Conservation (phyloP, 2,329 filamentous ascomycete species). For the Sporothrix inflata region DNA sequence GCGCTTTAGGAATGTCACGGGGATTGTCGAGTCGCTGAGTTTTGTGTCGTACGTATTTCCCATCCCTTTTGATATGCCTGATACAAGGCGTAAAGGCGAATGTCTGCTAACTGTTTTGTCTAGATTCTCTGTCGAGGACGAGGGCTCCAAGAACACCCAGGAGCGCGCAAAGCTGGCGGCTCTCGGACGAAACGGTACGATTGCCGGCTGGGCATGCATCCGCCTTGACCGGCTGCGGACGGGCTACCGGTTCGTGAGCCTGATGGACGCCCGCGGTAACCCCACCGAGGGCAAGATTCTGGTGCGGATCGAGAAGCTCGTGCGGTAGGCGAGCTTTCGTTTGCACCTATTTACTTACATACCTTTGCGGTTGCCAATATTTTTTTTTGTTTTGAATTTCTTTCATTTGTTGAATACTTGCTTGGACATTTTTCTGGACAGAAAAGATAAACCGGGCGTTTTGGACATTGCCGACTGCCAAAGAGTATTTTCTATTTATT, state of each 20-base stretch:
- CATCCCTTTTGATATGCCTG: not conserved
- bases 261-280: constrained; percentile 52
- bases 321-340: constrained; percentile 36
- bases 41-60: constrained; percentile 67
- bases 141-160: constrained; percentile 45
- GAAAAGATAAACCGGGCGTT: not conserved
- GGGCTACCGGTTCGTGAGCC: constrained; percentile 59
- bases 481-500: not conserved
- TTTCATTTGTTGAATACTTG: not conserved
- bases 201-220: constrained; percentile 61
- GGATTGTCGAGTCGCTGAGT: constrained; percentile 69
- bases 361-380: not conserved
- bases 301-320: constrained; percentile 55
- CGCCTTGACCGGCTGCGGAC: constrained; percentile 60
- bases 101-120: constrained; percentile 2
- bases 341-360: not conserved
- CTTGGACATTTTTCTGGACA: not conserved
- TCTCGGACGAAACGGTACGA: constrained; percentile 33
- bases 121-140: constrained; percentile 61
- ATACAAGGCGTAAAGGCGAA: not conserved
- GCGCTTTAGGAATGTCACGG: constrained; percentile 59
- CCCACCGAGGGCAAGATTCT: constrained; percentile 54
- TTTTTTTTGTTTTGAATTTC: not conserved
- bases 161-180: constrained; percentile 35
- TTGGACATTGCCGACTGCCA: not conserved